phyloP scores from a whole-genome alignment of 2,329 filamentous ascomycete species.

The Alternaria ethzedia region DNA sequence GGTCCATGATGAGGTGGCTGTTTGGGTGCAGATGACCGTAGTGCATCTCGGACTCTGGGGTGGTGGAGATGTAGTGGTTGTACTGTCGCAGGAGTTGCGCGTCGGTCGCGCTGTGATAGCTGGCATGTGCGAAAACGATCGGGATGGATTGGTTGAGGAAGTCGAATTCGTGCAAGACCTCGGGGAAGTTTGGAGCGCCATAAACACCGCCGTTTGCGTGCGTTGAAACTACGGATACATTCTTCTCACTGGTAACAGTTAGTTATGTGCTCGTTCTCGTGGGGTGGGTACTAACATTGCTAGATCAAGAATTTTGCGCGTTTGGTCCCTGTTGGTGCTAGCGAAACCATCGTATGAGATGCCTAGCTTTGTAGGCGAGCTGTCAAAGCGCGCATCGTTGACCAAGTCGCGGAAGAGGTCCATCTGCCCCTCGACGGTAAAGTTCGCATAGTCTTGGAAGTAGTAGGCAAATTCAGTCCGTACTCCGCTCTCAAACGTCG shows the following conservation, averaged over 20 bases:
- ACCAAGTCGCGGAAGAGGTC: slow-evolving; percentile 2
- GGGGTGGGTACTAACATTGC: background rate
- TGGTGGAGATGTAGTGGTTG: slow-evolving; percentile 63
- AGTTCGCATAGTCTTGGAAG: slow-evolving; percentile 8
- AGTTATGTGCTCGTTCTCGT: background rate
- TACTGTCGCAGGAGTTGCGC: slow-evolving; percentile 54
- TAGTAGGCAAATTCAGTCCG: slow-evolving; percentile 2
- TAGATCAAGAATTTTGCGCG: slow-evolving; percentile 5
- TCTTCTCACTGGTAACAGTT: slow-evolving; percentile 10
- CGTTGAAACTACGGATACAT: slow-evolving; percentile 52
- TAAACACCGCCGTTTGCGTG: slow-evolving; percentile 28
- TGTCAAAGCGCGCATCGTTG: background rate
- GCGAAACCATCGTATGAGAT: slow-evolving; percentile 12
- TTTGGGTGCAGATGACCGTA: slow-evolving; percentile 61
- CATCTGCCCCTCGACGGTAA: slow-evolving; percentile 3
- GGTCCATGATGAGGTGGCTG: slow-evolving; percentile 56
- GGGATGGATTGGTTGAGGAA: slow-evolving; percentile 55
- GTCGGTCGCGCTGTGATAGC: slow-evolving; percentile 52
- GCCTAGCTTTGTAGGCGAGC: slow-evolving; percentile 2
- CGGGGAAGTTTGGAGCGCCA: slow-evolving; percentile 25
- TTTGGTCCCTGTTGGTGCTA: slow-evolving; percentile 1
- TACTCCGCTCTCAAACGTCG: slow-evolving; percentile 55
- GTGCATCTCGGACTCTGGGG: slow-evolving; percentile 66
- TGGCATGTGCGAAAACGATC: slow-evolving; percentile 61
- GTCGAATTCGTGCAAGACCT: slow-evolving; percentile 27